phyloP scores from a whole-genome alignment of 2,329 filamentous ascomycete species.

The Clonostachys rosea region DNA sequence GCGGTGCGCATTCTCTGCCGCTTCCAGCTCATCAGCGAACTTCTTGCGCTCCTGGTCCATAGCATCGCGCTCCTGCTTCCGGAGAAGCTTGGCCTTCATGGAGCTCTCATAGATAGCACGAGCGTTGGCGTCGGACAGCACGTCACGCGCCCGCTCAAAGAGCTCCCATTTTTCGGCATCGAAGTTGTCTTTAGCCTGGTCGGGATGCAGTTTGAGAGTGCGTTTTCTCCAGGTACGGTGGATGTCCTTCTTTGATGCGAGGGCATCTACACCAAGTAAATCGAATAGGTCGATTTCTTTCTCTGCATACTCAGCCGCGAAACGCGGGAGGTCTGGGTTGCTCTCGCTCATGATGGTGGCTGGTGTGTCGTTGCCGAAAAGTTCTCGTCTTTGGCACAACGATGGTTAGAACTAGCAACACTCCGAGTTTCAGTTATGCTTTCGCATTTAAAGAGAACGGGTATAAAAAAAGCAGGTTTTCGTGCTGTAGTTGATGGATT shows the following conservation, averaged over 20 bases:
- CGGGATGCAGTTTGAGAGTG: constrained; percentile 88
- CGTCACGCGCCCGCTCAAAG: constrained; percentile 80
- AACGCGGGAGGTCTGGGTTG: constrained; percentile 40
- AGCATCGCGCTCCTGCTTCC: constrained; percentile 64
- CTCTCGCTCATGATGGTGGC: constrained; percentile 23
- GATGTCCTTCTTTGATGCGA: constrained; percentile 66
- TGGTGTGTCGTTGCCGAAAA: background rate
- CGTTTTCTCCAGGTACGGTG: constrained; percentile 80
- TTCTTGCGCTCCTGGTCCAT: constrained; percentile 69
- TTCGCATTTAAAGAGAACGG: too few species aligned
- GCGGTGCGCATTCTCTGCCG: constrained; percentile 64
- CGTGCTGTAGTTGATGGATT: too few species aligned
- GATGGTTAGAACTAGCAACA: background rate
- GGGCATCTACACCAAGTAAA: constrained; percentile 63
- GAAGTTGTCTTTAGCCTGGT: constrained; percentile 74
- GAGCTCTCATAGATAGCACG: constrained; percentile 76
- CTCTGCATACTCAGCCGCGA: constrained; percentile 54
- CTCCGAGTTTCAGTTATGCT: too few species aligned
- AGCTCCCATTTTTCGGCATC: constrained; percentile 81
- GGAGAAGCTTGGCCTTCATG: constrained; percentile 65
- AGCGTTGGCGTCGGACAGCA: constrained; percentile 67
- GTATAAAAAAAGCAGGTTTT: too few species aligned
- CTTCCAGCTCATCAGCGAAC: constrained; percentile 84
- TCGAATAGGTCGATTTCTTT: constrained; percentile 72
- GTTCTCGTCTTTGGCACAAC: background rate